Percentiles rank a stretch among this genome's conserved stretches.
Evolutionary conservation across 106 monocot genomes (phyloP).

Genomic region (Dendrobium officinale): DNA sequence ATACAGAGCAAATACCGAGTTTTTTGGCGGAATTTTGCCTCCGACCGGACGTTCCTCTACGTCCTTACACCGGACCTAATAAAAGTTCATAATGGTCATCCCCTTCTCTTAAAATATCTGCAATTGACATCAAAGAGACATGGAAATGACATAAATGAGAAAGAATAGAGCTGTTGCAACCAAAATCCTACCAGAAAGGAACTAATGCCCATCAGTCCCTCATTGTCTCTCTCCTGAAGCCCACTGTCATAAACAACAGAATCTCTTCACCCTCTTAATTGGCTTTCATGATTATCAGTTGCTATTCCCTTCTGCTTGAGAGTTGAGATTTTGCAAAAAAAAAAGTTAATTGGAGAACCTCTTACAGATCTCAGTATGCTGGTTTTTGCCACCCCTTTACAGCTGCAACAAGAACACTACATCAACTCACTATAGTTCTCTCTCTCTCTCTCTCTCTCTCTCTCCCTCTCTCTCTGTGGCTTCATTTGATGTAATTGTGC

Average conservation of each 20-base stretch:
- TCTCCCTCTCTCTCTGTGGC: too few relatives aligned
- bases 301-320: not conserved
- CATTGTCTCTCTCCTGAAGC: not conserved
- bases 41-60: too few relatives aligned
- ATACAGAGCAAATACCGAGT: too few relatives aligned
- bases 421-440: not conserved
- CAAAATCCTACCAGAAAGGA: not conserved
- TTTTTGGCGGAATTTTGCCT: too few relatives aligned
- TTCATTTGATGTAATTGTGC: too few relatives aligned
- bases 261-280: not conserved
- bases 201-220: constrained; percentile 7
- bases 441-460: not conserved
- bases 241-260: constrained; percentile 2
- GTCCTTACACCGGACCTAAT: too few relatives aligned
- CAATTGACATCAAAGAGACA: not conserved
- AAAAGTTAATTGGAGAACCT: not conserved
- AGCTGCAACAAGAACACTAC: not conserved
- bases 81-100: too few relatives aligned
- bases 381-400: not conserved
- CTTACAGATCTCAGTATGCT: not conserved
- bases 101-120: too few relatives aligned
- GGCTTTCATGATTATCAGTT: not conserved
- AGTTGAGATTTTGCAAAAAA: too few relatives aligned
- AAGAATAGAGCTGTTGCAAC: not conserved
- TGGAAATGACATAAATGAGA: not conserved